Base-by-base conservation (phyloP, 495 filamentous ascomycete genomes). In the Penicillium parvum region DNA sequence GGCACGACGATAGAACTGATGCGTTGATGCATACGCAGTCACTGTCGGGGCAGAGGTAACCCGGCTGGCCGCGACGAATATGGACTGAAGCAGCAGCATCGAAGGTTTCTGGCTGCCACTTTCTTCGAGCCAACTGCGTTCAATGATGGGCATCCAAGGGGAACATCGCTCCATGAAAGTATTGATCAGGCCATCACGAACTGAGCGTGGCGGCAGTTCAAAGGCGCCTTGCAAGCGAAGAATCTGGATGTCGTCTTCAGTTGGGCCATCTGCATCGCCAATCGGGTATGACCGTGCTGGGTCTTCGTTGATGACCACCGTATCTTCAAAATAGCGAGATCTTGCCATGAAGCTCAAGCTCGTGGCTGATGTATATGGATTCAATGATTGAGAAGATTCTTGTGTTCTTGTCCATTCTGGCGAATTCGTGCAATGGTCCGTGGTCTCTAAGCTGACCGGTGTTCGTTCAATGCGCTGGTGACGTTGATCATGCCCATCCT, bases 91-190 rank as follows among this genome's bases (percentile, higher is more conserved):
- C 16, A 60, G 53, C 8, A 57, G 37, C 5, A 57, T 50, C 2
- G 56, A 53, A 15, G 56, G 56, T 20, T 43, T 43, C 25, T 53
- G 41, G 5, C 30, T 18, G 3, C 45, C 53, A 12, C 35, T 48
- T 25, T 53, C 49, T 33, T 60, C 49, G 10, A 60, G 27, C 53
- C 56, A 57, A 11, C 43, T 53, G 7, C 53, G 45, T 19, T 60
- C 56, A 6, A 60, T 45, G 14, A 60, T 60, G 0, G 56, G 56
- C 56, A 60, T 60, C 56, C 53, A 57, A 18, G 56, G 56, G 4
- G 53, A 49, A 23, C 53, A 56, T 27, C 44, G 34, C 16, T 56
- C 49, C 49, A 60, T 60, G 32, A 57, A 60, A 7, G 49, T 57
- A 38, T 60, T 55, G 23, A 60, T 53, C 30, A 60, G 18, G 4